phyloP scores from a whole-genome alignment of 805 yeast species.

The Cyberlindnera lachancei region DNA sequence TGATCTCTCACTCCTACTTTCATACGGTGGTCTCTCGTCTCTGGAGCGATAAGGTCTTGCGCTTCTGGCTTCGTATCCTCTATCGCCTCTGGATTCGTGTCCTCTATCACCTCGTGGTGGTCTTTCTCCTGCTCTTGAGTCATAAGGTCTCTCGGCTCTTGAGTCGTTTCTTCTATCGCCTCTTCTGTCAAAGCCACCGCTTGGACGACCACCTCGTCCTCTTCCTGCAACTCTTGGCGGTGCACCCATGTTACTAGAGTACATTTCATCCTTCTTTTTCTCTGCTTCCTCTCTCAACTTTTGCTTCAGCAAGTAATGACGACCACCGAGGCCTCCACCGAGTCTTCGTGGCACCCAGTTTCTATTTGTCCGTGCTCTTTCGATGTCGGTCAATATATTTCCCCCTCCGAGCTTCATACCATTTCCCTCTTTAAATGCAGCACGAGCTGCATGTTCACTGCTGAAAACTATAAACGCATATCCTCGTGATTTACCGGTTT shows the following conservation, averaged over 20 bases:
- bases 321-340: conserved; percentile 93
- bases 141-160: conserved; percentile 2
- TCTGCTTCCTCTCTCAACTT: conserved; percentile 8
- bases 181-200: conserved; percentile 8
- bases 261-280: conserved; percentile 2
- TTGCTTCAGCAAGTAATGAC: conserved; percentile 45
- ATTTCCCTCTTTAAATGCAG: conserved; percentile 55
- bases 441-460: conserved; percentile 48
- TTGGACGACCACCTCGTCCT: conserved; percentile 7
- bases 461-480: conserved; percentile 78
- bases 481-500: conserved; percentile 56
- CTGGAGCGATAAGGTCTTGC: conserved; percentile 3
- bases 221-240: conserved; percentile 5
- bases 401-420: conserved; percentile 45
- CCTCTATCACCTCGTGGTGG: conserved; percentile 3
- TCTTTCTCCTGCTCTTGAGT: neutral
- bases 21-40: conserved; percentile 5
- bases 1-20: conserved; percentile 2
- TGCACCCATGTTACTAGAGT: neutral
- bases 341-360: conserved; percentile 68
- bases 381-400: conserved; percentile 60
- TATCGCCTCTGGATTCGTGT: neutral
- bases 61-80: conserved; percentile 1
- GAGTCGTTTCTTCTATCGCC: conserved; percentile 4
- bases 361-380: conserved; percentile 57